These are phyloP conservation scores for Fusarium denticulatum DNA, from an alignment of 2,329 filamentous ascomycete species.

Conservation along the genomic window DNA sequence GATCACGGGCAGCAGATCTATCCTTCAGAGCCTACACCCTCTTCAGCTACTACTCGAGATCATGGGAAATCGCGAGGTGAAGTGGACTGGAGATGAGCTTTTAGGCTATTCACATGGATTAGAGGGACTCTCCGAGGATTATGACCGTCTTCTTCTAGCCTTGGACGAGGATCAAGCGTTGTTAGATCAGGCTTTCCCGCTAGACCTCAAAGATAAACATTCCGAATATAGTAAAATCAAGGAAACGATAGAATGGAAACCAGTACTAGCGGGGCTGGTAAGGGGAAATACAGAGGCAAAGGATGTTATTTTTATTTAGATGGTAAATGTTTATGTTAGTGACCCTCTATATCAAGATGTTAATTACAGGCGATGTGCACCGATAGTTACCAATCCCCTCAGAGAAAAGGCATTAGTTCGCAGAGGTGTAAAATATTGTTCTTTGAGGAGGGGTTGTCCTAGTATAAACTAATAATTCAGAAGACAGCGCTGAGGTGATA, in stretches of 20 bases:
- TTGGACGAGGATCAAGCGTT: rapidly evolving
- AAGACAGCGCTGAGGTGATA: not conserved
- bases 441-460: not conserved
- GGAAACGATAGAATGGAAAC: not conserved
- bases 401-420: too few relatives aligned
- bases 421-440: rapidly evolving
- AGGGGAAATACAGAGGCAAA: rapidly evolving
- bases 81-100: rapidly evolving
- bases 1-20: rapidly evolving
- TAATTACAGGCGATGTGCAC: too few relatives aligned
- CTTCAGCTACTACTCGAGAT: rapidly evolving
- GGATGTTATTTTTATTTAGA: not conserved
- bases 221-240: rapidly evolving
- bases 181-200: not conserved
- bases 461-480: rapidly evolving
- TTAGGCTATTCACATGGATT: rapidly evolving
- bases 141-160: rapidly evolving
- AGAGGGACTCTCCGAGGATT: rapidly evolving
- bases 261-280: rapidly evolving
- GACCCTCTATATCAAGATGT: too few relatives aligned
- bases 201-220: rapidly evolving
- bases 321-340: too few relatives aligned
- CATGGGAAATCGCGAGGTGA: rapidly evolving
- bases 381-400: too few relatives aligned
- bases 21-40: not conserved